Evolutionary conservation across 129 eudicot species (phyloP).

Genomic region (Flaveria trinervia): DNA sequence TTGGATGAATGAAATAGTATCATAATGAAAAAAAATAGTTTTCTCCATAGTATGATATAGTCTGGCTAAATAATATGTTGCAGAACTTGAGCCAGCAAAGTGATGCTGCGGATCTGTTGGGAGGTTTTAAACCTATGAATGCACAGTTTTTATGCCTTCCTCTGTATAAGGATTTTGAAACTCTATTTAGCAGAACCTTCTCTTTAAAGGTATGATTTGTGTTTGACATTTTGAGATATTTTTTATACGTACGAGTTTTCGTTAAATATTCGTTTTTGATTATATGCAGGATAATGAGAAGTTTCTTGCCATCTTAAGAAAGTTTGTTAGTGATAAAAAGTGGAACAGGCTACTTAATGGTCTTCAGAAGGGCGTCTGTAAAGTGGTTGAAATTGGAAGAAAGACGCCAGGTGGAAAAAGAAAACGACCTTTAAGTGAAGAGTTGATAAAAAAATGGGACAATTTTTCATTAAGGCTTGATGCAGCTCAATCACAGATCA

Average conservation of each 20-base stretch:
- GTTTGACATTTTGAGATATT: neutral
- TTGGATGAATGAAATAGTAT: neutral
- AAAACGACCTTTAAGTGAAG: conserved; percentile 58
- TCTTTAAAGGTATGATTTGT: conserved; percentile 54
- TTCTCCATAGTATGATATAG: neutral
- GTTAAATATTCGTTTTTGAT: conserved; percentile 4
- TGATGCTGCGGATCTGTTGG: conserved; percentile 86
- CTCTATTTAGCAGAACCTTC: conserved; percentile 56
- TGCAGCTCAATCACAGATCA: conserved; percentile 59
- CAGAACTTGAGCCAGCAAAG: conserved; percentile 99
- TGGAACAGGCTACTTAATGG: conserved; percentile 67
- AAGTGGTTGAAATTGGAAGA: conserved; percentile 40
- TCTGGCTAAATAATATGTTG: conserved; percentile 23
- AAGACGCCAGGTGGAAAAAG: conserved; percentile 59
- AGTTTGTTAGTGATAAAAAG: conserved; percentile 50
- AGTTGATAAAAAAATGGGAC: conserved; percentile 58
- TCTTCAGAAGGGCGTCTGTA: conserved; percentile 48
- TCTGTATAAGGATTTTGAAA: conserved; percentile 75
- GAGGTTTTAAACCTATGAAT: conserved; percentile 86
- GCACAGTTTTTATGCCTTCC: conserved; percentile 74
- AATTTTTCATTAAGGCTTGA: conserved; percentile 54
- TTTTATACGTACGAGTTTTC: neutral
- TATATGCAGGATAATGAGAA: conserved; percentile 49
- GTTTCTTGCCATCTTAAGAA: conserved; percentile 49
- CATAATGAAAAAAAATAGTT: conserved; percentile 16